Base-by-base conservation (phyloP, 2,329 filamentous ascomycete genomes). In the Purpureocillium lavendulum region DNA sequence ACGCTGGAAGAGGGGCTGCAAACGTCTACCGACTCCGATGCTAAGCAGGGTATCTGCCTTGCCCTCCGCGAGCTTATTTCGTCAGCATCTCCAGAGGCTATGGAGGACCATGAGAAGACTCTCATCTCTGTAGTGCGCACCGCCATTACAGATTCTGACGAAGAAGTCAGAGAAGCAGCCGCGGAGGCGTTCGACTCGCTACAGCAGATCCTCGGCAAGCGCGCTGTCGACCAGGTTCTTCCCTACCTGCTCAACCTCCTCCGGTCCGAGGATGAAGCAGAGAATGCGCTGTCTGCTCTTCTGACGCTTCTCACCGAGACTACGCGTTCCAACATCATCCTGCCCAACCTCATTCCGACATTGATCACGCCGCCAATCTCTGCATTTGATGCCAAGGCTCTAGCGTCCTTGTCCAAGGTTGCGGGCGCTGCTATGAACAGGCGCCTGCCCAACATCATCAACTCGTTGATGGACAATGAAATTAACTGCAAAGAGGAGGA, bases 121-220 rank as follows among this genome's bases (percentile, higher is more conserved):
- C 77, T 98, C 44, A 94, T 97, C 49, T 88, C 88, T 13, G 90
- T 97, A 41, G 87, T 98, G 35, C 84, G 92, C 38, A 88, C 87
- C 34, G 92, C 90, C 18, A 75, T 98, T 40, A 94, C 89, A 36
- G 94, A 98, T 61, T 80, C 81, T 10, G 84, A 96, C 56, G 78
- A 80, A 45, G 87, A 95, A 43, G 94, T 98, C 36, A 77, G 92
- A 58, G 92, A 98, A 61, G 87, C 92, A 42, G 92, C 94, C 18
- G 92, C 94, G 16, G 92, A 98, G 62, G 92, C 92, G 2, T 98
- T 98, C 56, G 92, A 98, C 61, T 87, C 89, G 28, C 65, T 98
- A 42, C 92, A 98, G 62, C 85, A 90, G 54, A 86, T 94, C 38
- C 71, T 97, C 46, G 92, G 92, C 67, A 97, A 96, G 72, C 84